A percentile compares a stretch with the other conserved stretches of the same genome.
These are phyloP conservation scores for Pulicaria dysenterica DNA, from an alignment of 129 eudicot genomes.

Conservation along the genomic window DNA sequence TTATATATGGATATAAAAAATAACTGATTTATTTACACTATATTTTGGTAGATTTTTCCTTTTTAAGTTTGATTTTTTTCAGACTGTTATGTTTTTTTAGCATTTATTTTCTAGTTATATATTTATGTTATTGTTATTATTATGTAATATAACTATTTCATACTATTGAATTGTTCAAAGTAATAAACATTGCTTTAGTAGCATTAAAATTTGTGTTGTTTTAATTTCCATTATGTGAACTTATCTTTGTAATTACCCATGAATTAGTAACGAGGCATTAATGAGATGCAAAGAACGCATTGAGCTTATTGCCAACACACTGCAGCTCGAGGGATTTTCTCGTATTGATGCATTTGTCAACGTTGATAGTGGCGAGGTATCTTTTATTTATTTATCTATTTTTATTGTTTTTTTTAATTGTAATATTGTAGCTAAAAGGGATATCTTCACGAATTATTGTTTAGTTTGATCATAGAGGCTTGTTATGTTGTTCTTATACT, in stretches of 20 bases:
- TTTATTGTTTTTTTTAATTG: not conserved
- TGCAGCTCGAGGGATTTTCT: slow-evolving; percentile 88
- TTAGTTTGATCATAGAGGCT: slow-evolving; percentile 8
- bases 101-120: not conserved
- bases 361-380: slow-evolving; percentile 89
- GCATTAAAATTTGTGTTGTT: not conserved
- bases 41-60: too few relatives aligned
- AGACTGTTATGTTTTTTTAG: not conserved
- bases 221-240: not conserved
- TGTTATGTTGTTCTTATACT: not conserved
- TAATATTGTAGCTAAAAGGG: too few relatives aligned
- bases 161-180: not conserved
- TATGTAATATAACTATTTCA: not conserved
- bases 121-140: not conserved
- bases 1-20: too few relatives aligned
- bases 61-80: not conserved
- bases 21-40: too few relatives aligned
- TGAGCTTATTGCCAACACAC: slow-evolving; percentile 83
- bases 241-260: slow-evolving; percentile 20
- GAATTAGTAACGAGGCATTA: slow-evolving; percentile 63
- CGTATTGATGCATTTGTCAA: slow-evolving; percentile 93
- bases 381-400: slow-evolving; percentile 4
- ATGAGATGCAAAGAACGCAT: slow-evolving; percentile 70
- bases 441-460: not conserved
- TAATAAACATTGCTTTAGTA: not conserved